These are phyloP conservation scores for Neoboletus magnificus DNA, from an alignment of 768 basidiomycete genomes.

Conservation along the genomic window DNA sequence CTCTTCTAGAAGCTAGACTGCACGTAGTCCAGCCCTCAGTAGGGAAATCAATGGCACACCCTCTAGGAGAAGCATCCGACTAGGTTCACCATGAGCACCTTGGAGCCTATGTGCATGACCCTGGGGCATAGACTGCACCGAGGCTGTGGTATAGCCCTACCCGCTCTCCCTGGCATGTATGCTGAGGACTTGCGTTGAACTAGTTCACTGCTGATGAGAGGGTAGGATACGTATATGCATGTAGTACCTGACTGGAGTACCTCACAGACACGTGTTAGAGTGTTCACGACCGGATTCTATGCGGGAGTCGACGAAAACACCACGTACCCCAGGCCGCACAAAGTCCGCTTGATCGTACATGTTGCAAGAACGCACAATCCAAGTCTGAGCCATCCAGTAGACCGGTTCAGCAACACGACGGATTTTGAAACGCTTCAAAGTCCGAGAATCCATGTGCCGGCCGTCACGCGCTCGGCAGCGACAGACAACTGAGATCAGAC, in stretches of 20 bases:
- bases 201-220: background rate
- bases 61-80: background rate
- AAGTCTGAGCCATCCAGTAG: too few species aligned
- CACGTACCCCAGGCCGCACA: background rate
- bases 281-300: background rate
- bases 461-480: too few species aligned
- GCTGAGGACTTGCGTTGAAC: background rate
- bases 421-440: background rate
- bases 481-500: too few species aligned
- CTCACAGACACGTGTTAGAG: background rate
- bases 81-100: background rate
- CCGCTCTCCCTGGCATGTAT: background rate
- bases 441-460: background rate
- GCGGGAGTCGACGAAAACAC: background rate
- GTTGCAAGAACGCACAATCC: background rate
- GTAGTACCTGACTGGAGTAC: background rate
- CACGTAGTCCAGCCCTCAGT: background rate
- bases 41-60: background rate
- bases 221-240: background rate
- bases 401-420: background rate
- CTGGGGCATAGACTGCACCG: background rate
- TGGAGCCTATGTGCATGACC: background rate
- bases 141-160: background rate
- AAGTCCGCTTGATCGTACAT: background rate
- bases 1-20: background rate